Percentiles rank a stretch among this genome's conserved stretches.
phyloP scores from a whole-genome alignment of 1,284 basidiomycete genomes.

The Ceratobasidium theobromae region DNA sequence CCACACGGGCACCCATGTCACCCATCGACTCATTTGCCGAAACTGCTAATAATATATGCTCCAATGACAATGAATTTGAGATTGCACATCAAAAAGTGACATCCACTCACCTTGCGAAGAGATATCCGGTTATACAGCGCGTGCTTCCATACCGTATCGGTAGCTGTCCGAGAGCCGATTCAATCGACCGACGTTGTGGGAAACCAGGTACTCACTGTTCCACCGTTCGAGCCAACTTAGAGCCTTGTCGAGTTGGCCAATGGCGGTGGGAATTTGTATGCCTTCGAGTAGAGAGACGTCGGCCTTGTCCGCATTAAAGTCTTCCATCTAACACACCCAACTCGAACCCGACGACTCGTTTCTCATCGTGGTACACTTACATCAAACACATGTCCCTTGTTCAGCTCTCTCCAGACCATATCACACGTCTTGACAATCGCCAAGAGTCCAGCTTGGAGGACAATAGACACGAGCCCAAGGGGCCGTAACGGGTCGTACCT shows the following conservation, averaged over 20 bases:
- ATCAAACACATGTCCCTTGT: slow-evolving; percentile 71
- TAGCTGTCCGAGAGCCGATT: neutral
- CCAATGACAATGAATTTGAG: neutral
- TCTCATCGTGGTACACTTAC: slow-evolving; percentile 50
- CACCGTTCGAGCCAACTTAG: slow-evolving; percentile 50
- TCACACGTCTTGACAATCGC: slow-evolving; percentile 83
- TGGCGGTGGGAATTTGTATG: slow-evolving; percentile 59
- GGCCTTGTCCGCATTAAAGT: slow-evolving; percentile 85
- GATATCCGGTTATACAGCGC: slow-evolving; percentile 41
- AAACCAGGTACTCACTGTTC: slow-evolving; percentile 21
- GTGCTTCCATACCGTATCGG: slow-evolving; percentile 13
- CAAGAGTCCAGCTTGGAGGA: slow-evolving; percentile 69
- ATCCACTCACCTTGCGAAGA: slow-evolving; percentile 45
- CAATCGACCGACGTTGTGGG: neutral
- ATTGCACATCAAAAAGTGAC: neutral
- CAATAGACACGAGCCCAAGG: slow-evolving; percentile 61
- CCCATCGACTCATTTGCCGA: neutral
- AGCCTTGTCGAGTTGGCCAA: slow-evolving; percentile 62
- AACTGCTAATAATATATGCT: slow-evolving; percentile 20
- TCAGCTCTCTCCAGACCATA: slow-evolving; percentile 77
- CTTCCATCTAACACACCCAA: slow-evolving; percentile 63
- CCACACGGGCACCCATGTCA: slow-evolving; percentile 2
- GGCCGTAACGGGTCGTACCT: slow-evolving; percentile 45
- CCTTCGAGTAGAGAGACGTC: slow-evolving; percentile 77
- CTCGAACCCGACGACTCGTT: neutral